Evolutionary conservation across 177 flowering plant genomes (phyloP), one percentile per base, ranked within the genome.

Genomic region (Vitis hybrid): DNA sequence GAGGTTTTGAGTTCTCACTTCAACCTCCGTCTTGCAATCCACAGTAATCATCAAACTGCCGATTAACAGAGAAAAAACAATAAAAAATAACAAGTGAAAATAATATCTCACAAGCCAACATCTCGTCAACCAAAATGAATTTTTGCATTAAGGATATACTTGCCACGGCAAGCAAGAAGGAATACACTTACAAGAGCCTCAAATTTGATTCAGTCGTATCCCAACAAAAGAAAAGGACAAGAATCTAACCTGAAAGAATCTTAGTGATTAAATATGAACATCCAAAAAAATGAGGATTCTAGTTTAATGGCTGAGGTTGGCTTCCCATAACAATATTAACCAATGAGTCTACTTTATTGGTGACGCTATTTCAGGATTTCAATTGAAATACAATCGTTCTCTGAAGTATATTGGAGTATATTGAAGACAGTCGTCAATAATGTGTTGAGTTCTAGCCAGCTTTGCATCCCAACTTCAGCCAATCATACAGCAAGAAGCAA

Each of bases 191-290:
- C n/a, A 11, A 65, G 19, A 51, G 9, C 18, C 10, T 51, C n/a
- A 51, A 65, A 51, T 51, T 3, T 50, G 49, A 61, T 51, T 52
- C 66, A 11, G 3, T 55, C 31, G 18, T n/a, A 52, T 18, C n/a
- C 50, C 56, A 52, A 69, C 15, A 8, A 2, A 59, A 49, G 11
- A 13, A 68, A 50, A 69, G 19, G 12, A 61, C 51, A 7, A 5
- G 22, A 52, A 62, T 62, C 72, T 61, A 55, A 29, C 66, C 52
- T n/a, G 26, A 68, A 69, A 72, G 67, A 73, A 67, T 67, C 5
- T 52, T 61, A 19, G 70, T 10, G 15, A 57, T 49, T 20, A 16
- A 50, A 48, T 33, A 56, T 56, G n/a, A 64, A 48, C 56, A 60
- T 55, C 20, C 9, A n/a, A 60, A 66, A 20, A 52, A 66, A 60